Evolutionary conservation across 176 grass and related monocot genomes (phyloP), one percentile per base, ranked within the genome.

Genomic region (Miscanthus lutarioriparius): DNA sequence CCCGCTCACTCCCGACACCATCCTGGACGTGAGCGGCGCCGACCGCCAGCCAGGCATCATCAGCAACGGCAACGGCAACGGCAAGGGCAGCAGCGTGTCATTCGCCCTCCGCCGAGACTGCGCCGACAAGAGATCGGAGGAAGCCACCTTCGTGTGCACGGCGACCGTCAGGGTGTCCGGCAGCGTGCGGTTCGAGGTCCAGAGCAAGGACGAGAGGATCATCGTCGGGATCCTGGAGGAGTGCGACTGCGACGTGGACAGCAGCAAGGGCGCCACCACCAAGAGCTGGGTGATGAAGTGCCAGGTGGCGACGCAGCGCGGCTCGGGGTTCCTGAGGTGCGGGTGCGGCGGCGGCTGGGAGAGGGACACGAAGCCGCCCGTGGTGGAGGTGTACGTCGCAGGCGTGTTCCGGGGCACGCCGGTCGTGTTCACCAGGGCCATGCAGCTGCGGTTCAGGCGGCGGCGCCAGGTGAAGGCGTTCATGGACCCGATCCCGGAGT

Each of bases 101-200:
- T 92, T 66, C 65, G 37, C 80, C 44, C 92, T 97, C 33, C 87
- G 67, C 67, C 70, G 81, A 17, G 86, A 97, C 61, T 82, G 90
- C 58, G 67, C 78, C 0, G 90, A 91, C 74, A 14, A 36, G 33
- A 41, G n/a, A 19, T 82, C 85, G 13, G 64, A 81, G 66, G 89
- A 92, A 75, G 88, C 71, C 75, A 92, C 90, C 33, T 97, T 87
- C 80, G 87, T 92, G 1, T 88, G 88, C 81, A 91, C 88, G 35
- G 92, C 86, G 83, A 67, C 78, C 49, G 64, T 94, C 26, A 86
- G 81, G 85, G 80, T 97, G 47, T 64, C 75, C 20, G 84, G 95
- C 78, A 88, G 95, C 76, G 88, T 89, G 81, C 88, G 92, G 27
- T 97, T 94, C 81, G 88, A 92, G 71, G 88, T 97, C 51, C 76